Evolutionary conservation across 1,284 basidiomycete genomes (phyloP).

Genomic region (Ustilago bromivora): DNA sequence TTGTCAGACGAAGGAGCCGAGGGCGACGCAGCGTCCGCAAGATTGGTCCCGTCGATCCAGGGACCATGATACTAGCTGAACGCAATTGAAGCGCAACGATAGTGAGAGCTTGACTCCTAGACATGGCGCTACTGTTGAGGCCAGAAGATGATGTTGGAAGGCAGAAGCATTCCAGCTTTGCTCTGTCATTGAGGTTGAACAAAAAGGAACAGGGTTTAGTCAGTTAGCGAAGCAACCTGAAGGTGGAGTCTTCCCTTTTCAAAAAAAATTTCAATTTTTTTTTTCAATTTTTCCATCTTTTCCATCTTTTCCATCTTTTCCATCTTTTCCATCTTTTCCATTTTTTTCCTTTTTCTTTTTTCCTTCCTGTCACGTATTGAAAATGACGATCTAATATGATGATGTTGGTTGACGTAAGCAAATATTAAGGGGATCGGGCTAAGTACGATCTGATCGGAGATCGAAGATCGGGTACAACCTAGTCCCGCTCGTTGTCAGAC

Average conservation of each 20-base stretch:
- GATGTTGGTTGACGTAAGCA: no score
- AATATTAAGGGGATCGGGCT: no score
- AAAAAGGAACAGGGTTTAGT: background rate
- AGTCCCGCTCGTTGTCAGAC: no score
- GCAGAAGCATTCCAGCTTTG: background rate
- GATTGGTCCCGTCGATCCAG: background rate
- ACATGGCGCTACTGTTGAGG: background rate
- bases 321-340: no score
- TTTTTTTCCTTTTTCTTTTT: background rate
- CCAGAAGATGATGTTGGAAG: background rate
- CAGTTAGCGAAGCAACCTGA: conserved; percentile 3
- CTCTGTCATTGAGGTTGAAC: background rate
- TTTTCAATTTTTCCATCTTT: no score
- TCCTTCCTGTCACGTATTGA: background rate
- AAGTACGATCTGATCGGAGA: no score
- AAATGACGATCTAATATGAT: no score
- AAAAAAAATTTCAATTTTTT: background rate
- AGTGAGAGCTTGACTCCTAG: background rate
- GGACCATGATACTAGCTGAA: conserved; percentile 4
- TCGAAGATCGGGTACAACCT: no score
- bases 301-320: no score
- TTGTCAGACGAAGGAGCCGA: background rate
- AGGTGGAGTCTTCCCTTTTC: conserved; percentile 12
- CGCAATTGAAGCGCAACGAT: background rate
- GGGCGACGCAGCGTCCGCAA: conserved; percentile 15